These are phyloP conservation scores for Globisporangium emineosum DNA, from an alignment of 352 stramenopile genomes.

Conservation along the genomic window DNA sequence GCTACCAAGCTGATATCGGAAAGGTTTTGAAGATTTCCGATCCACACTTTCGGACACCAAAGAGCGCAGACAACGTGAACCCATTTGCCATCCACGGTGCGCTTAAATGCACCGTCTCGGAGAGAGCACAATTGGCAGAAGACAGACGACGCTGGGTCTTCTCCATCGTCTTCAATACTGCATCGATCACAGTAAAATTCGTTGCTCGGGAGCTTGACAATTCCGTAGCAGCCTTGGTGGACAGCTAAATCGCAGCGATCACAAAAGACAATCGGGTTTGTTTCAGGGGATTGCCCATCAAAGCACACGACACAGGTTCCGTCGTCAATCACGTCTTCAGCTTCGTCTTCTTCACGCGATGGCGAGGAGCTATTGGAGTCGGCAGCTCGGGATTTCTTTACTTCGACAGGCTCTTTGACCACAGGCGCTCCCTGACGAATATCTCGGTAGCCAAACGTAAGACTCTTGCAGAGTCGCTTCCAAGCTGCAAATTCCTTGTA, in stretches of 20 bases:
- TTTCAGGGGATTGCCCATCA: conserved; percentile 82
- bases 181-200: conserved; percentile 91
- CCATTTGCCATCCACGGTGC: conserved; percentile 83
- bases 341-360: conserved; percentile 25
- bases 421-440: conserved; percentile 11
- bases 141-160: conserved; percentile 49
- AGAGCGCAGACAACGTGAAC: conserved; percentile 88
- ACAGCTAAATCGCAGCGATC: conserved; percentile 88
- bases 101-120: conserved; percentile 83
- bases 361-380: conserved; percentile 18
- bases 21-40: conserved; percentile 76
- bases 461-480: conserved; percentile 69
- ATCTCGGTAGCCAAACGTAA: conserved; percentile 60
- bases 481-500: conserved; percentile 76
- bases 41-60: conserved; percentile 86
- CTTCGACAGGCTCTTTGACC: conserved; percentile 5
- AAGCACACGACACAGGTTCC: conserved; percentile 89
- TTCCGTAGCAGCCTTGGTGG: conserved; percentile 87
- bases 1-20: conserved; percentile 74
- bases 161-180: conserved; percentile 43
- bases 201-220: conserved; percentile 75
- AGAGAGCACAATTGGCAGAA: conserved; percentile 88
- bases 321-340: conserved; percentile 65
- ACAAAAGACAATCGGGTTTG: conserved; percentile 89
- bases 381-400: conserved; percentile 22